Base-by-base conservation (phyloP, 1,139 yeast genomes). In the Hemisphaericaspora xylofermentans region DNA sequence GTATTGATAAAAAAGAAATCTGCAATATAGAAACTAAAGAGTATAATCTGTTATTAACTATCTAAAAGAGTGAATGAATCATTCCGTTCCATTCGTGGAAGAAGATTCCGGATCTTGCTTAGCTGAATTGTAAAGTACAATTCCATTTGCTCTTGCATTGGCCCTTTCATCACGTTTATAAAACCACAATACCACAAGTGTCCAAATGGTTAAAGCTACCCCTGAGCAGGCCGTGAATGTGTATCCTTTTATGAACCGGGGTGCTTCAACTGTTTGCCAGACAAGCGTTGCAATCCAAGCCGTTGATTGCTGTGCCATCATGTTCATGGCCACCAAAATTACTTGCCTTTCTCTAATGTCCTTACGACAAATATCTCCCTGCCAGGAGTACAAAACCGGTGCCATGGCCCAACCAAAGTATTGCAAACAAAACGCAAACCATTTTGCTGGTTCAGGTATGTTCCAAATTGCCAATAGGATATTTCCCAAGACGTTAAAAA, bases 121-220 rank as follows among this genome's bases (percentile, higher is more conserved):
- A 6, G 37, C 44, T 2, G 80, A 71, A 48, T 76, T 71, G 53
- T 67, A 76, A 16, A 78, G 43, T 25, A 70, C 64, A 43, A 78
- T 76, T 24, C 83, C 84, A 48, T 80, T 78, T 21, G 66, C 72
- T 36, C 61, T 58, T 9, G 86, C 83, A 43, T 68, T 54, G 38
- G 58, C 58, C 43, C 72, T 68, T 54, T 82, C 88, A 41, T 79
- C 76, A 37, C 70, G 69, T 59, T 82, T 82, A 64, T 80, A 82
- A 45, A 78, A 68, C 53, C 66, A 75, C 47, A 80, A 67, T 6
- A 78, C 83, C 6, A 77, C 64, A 39, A 77, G 60, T 0, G 84
- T 74, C 83, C 84, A 77, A 5, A 71, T 40, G 21, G 68, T 57
- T 50, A 80, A 71, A 13, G 74, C 61, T 32, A 71, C 68, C 2